Conservation (phyloP, 257 asterid genomes). For the Coffea canephora region DNA sequence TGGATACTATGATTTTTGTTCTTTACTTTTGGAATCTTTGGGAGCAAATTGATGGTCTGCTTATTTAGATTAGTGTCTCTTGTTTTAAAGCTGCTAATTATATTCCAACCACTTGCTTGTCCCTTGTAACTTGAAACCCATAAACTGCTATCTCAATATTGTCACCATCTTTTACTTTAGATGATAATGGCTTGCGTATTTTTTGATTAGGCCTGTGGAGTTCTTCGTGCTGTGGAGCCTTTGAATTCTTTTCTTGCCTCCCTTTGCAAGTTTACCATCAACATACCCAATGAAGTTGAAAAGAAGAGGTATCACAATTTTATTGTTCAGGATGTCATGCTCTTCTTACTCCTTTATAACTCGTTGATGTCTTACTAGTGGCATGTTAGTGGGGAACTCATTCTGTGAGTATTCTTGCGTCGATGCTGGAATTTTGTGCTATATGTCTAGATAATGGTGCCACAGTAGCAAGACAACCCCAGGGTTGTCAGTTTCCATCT, state of each 20-base stretch:
- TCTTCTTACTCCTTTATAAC: constrained; percentile 1
- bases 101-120: not conserved
- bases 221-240: constrained; percentile 92
- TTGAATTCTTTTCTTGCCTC: constrained; percentile 96
- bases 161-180: not conserved
- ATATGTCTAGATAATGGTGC: not conserved
- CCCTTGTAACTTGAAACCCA: not conserved
- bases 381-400: not conserved
- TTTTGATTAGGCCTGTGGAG: constrained; percentile 85
- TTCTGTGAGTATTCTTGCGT: not conserved
- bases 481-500: not conserved
- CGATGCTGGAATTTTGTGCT: not conserved
- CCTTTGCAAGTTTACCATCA: constrained; percentile 96
- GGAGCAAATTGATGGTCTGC: not conserved
- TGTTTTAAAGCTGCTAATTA: not conserved
- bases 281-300: constrained; percentile 75
- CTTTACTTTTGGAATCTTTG: not conserved
- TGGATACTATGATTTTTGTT: not conserved
- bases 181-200: constrained; percentile 16
- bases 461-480: not conserved
- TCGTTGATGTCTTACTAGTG: constrained; percentile 5
- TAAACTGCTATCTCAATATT: not conserved
- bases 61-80: not conserved
- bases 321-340: not conserved
- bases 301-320: constrained; percentile 60